Conservation (phyloP, 2,329 filamentous ascomycete species). For the Amauroascus niger region DNA sequence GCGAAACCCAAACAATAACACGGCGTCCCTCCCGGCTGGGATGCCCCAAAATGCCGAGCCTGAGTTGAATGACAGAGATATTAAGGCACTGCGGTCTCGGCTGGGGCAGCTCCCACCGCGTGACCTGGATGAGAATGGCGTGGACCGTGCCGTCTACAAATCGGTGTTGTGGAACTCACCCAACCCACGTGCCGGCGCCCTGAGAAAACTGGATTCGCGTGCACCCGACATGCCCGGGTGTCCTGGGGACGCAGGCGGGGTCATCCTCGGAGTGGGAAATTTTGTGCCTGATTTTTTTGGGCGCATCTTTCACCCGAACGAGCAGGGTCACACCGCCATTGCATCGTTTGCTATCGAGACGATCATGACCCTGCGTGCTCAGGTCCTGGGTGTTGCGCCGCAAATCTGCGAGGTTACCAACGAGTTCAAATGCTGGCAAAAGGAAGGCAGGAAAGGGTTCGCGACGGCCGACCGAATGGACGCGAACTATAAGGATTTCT, state of each 20-base stretch:
- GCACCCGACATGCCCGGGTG: slow-evolving; percentile 22
- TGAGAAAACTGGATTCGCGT: slow-evolving; percentile 19
- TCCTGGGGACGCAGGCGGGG: slow-evolving; percentile 22
- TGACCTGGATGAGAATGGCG: slow-evolving; percentile 8
- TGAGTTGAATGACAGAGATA: slow-evolving; percentile 5
- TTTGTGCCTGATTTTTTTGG: slow-evolving; percentile 26
- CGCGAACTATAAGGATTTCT: too few species aligned
- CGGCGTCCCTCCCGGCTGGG: too few species aligned
- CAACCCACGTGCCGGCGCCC: slow-evolving; percentile 19
- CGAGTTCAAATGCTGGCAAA: slow-evolving; percentile 23
- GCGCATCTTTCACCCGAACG: slow-evolving; percentile 30
- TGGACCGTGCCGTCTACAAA: slow-evolving; percentile 19
- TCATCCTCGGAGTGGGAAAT: slow-evolving; percentile 16
- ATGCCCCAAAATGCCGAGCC: too few species aligned
- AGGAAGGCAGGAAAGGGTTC: not conserved
- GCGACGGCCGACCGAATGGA: too few species aligned
- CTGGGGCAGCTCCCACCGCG: not conserved
- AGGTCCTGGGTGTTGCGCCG: slow-evolving; percentile 16
- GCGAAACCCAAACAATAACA: too few species aligned
- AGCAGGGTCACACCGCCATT: slow-evolving; percentile 17
- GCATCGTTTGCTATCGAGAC: slow-evolving; percentile 23
- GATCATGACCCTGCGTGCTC: slow-evolving; percentile 19
- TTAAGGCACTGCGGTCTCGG: not conserved
- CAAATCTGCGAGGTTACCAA: slow-evolving; percentile 15
- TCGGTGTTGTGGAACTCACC: slow-evolving; percentile 21